Evolutionary conservation across 371 early-diverging fungal species (phyloP).

Genomic region (Syncephalastrum racemosum): DNA sequence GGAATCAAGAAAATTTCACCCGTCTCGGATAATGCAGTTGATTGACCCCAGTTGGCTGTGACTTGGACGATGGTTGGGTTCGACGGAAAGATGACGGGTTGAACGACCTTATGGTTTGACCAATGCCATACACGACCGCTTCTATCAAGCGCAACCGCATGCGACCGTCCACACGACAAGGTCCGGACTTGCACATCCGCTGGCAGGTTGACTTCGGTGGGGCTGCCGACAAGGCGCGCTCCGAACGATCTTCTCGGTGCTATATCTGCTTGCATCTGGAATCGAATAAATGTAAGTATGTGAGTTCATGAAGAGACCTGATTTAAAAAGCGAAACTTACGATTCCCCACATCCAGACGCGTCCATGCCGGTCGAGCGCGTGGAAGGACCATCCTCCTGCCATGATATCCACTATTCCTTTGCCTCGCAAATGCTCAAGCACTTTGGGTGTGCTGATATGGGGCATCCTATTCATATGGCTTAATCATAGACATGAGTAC

Average conservation of each 20-base stretch:
- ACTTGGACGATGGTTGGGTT: conserved; percentile 25
- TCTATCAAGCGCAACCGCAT: conserved; percentile 36
- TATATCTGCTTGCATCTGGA: conserved; percentile 12
- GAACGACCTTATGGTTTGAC: conserved; percentile 27
- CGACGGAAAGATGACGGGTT: conserved; percentile 16
- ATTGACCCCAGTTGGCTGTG: conserved; percentile 34
- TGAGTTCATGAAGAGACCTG: neutral
- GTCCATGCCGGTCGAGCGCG: conserved; percentile 39
- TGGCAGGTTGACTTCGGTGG: conserved; percentile 17
- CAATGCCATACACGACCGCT: conserved; percentile 42
- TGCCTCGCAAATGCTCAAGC: conserved; percentile 22
- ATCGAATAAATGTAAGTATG: neutral
- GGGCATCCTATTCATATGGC: too few species aligned
- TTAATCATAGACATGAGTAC: too few species aligned
- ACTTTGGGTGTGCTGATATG: conserved; percentile 20
- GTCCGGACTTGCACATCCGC: conserved; percentile 5
- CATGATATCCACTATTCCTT: conserved; percentile 40
- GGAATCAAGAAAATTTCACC: conserved; percentile 30
- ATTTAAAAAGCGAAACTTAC: conserved; percentile 20
- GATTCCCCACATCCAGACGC: conserved; percentile 48
- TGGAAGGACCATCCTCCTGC: conserved; percentile 54
- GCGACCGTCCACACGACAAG: conserved; percentile 36
- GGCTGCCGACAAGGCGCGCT: conserved; percentile 6
- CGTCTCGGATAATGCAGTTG: conserved; percentile 22
- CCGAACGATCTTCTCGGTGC: conserved; percentile 2